phyloP scores from a whole-genome alignment of 2,329 filamentous ascomycete genomes.

The Ophiostoma sp. region DNA sequence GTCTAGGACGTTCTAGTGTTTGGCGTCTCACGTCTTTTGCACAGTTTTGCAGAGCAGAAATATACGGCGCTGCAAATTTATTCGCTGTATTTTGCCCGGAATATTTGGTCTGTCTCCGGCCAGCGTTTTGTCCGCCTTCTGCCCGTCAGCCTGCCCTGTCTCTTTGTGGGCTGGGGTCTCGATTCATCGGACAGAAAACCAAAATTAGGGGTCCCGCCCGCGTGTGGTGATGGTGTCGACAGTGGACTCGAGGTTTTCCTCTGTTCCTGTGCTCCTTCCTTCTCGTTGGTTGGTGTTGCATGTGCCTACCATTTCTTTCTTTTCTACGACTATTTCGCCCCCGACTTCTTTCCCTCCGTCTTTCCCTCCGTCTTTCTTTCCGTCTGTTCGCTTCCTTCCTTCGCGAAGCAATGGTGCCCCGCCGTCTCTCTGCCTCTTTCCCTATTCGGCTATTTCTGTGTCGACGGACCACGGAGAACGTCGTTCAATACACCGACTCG shows the following conservation, averaged over 20 bases:
- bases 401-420: background rate
- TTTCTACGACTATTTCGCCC: background rate
- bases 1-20: background rate
- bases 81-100: conserved; percentile 5
- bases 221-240: background rate
- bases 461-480: background rate
- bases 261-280: background rate
- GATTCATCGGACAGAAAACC: background rate
- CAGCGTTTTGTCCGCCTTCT: conserved; percentile 1
- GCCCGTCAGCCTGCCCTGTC: too few species aligned
- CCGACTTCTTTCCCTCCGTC: background rate
- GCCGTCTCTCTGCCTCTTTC: background rate
- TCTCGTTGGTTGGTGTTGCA: background rate
- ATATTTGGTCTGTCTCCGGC: background rate
- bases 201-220: conserved; percentile 12
- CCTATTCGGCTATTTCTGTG: background rate
- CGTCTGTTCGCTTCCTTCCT: background rate
- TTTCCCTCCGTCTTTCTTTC: background rate
- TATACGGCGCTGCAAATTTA: background rate
- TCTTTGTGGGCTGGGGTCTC: background rate
- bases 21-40: background rate
- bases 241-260: background rate
- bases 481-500: background rate
- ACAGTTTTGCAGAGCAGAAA: background rate
- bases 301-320: background rate